A percentile compares a stretch with the other conserved stretches of the same genome.
Evolutionary conservation across 257 asterid species (phyloP).

Genomic region (Salvia miltiorrhiza): DNA sequence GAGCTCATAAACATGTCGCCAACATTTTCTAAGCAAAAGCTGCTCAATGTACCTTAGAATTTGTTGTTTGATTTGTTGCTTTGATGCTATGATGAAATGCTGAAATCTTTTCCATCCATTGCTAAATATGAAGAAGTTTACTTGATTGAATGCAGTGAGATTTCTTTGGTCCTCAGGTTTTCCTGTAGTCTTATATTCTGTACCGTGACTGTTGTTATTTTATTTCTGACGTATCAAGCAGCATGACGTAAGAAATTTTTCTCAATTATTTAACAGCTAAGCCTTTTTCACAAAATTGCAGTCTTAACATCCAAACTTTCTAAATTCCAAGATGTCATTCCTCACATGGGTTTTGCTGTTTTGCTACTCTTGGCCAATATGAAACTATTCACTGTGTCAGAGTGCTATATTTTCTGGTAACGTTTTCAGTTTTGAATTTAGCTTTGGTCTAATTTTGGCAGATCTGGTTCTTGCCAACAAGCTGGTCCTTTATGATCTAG

Average conservation of each 20-base stretch:
- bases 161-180: not conserved
- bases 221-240: conserved; percentile 4
- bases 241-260: not conserved
- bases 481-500: conserved; percentile 91
- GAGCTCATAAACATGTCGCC: not conserved
- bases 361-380: not conserved
- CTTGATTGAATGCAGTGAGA: conserved; percentile 3
- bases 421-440: conserved; percentile 1
- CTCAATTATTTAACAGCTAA: not conserved
- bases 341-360: not conserved
- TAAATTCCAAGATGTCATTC: conserved; percentile 2
- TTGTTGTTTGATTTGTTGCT: not conserved
- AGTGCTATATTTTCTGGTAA: not conserved
- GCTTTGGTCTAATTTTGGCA: conserved; percentile 39
- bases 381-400: not conserved
- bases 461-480: conserved; percentile 94
- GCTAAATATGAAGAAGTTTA: not conserved
- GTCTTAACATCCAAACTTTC: not conserved
- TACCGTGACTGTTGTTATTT: not conserved
- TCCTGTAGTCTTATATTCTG: not conserved
- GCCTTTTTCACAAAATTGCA: not conserved
- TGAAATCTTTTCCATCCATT: not conserved
- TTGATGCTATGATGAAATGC: not conserved
- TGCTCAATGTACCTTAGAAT: not conserved
- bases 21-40: no score